These are phyloP conservation scores for Triangularia setosa DNA, from an alignment of 2,329 filamentous ascomycete species.

Conservation along the genomic window DNA sequence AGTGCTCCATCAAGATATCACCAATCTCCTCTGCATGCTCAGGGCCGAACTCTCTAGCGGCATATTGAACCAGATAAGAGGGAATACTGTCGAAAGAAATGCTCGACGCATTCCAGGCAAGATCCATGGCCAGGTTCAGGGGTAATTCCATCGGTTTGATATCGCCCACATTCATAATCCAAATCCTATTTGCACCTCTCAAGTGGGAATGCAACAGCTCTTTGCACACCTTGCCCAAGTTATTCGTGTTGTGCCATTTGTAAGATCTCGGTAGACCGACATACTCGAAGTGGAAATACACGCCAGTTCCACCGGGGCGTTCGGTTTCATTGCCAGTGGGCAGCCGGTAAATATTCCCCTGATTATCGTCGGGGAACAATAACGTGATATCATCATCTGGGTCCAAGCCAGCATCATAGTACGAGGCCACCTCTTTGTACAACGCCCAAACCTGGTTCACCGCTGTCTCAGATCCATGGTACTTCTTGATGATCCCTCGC, in stretches of 20 bases:
- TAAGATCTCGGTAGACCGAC: slow-evolving; percentile 58
- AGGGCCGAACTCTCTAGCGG: slow-evolving; percentile 19
- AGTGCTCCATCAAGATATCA: slow-evolving; percentile 50
- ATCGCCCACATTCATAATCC: slow-evolving; percentile 64
- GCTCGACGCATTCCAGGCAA: slow-evolving; percentile 51
- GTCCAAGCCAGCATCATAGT: slow-evolving; percentile 56
- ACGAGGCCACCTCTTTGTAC: slow-evolving; percentile 63
- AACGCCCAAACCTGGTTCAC: slow-evolving; percentile 53
- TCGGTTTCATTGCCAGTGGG: slow-evolving; percentile 43
- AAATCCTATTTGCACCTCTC: slow-evolving; percentile 54
- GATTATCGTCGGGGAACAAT: slow-evolving; percentile 61
- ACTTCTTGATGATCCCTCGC: slow-evolving; percentile 50
- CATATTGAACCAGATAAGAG: slow-evolving; percentile 43
- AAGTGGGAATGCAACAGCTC: slow-evolving; percentile 50
- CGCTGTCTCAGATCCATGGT: slow-evolving; percentile 29
- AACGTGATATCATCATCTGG: slow-evolving; percentile 60
- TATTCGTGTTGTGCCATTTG: slow-evolving; percentile 60
- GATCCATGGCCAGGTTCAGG: slow-evolving; percentile 53
- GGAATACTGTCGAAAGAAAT: slow-evolving; percentile 45
- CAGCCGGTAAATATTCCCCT: slow-evolving; percentile 55
- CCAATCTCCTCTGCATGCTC: slow-evolving; percentile 42
- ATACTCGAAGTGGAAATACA: slow-evolving; percentile 59
- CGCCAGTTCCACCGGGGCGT: slow-evolving; percentile 54
- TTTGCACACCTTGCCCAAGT: slow-evolving; percentile 32
- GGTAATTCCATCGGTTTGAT: slow-evolving; percentile 58